Conservation (phyloP, 768 basidiomycete species). For the Candolleomyces efflorescens region DNA sequence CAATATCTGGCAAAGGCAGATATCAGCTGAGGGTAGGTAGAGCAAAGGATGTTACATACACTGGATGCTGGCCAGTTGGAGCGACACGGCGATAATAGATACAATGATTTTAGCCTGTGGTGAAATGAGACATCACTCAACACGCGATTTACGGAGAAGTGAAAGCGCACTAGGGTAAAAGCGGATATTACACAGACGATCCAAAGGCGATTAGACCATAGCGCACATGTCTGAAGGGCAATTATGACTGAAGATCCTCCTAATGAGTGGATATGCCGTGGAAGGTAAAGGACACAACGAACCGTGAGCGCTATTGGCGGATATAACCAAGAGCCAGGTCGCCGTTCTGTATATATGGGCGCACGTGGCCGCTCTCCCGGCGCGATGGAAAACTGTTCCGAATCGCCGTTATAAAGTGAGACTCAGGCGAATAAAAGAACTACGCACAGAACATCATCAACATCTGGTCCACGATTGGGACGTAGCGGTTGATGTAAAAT, state of each 20-base stretch:
- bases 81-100: neutral
- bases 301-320: slow-evolving; percentile 3
- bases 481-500: slow-evolving; percentile 5
- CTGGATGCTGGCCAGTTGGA: neutral
- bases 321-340: neutral
- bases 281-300: no score
- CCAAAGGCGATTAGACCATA: neutral
- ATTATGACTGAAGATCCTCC: slow-evolving; percentile 7
- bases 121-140: neutral
- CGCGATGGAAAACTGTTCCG: neutral
- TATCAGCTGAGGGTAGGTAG: neutral
- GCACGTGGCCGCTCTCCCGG: neutral
- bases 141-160: neutral
- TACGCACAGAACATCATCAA: slow-evolving; percentile 1
- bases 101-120: neutral
- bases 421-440: neutral
- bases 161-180: neutral
- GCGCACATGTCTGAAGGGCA: slow-evolving; percentile 4
- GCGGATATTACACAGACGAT: neutral
- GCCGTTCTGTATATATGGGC: neutral
- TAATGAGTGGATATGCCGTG: neutral
- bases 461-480: neutral
- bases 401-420: neutral
- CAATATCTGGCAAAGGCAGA: neutral
- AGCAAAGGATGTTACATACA: neutral